Evolutionary conservation across 495 filamentous ascomycete species (phyloP).

Genomic region (Annulohypoxylon stygium): DNA sequence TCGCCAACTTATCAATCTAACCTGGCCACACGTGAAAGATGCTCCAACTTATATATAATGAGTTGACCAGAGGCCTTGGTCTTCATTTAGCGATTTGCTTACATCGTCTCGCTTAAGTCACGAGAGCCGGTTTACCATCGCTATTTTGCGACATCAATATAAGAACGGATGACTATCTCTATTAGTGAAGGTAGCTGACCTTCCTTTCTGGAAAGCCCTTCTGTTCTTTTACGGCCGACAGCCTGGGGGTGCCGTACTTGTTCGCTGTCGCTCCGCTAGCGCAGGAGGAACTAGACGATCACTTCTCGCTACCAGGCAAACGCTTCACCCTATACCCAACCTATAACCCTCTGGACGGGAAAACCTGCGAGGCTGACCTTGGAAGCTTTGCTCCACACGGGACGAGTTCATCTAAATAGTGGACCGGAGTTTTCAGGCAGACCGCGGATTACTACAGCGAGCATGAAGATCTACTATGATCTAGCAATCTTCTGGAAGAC

Average conservation of each 20-base stretch:
- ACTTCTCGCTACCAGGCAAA: constrained; percentile 43
- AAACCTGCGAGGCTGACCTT: constrained; percentile 42
- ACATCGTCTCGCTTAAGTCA: constrained; percentile 45
- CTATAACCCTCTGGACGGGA: not conserved
- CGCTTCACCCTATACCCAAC: constrained; percentile 9
- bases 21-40: constrained; percentile 34
- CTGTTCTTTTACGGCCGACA: constrained; percentile 49
- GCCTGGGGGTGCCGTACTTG: constrained; percentile 45
- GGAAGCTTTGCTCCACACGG: constrained; percentile 32
- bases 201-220: constrained; percentile 53
- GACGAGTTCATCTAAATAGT: constrained; percentile 45
- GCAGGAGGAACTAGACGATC: constrained; percentile 43
- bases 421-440: constrained; percentile 43
- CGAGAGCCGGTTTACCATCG: constrained; percentile 49
- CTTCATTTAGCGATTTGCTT: constrained; percentile 46
- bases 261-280: constrained; percentile 37
- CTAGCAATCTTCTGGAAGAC: constrained; percentile 44
- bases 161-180: constrained; percentile 45
- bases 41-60: constrained; percentile 45
- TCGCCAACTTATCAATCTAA: constrained; percentile 25
- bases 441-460: constrained; percentile 44
- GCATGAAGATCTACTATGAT: constrained; percentile 24
- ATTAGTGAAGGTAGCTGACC: constrained; percentile 48
- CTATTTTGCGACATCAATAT: constrained; percentile 52
- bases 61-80: constrained; percentile 36